A percentile compares a stretch with the other conserved stretches of the same genome.
phyloP scores from a whole-genome alignment of 2,329 filamentous ascomycete genomes.

The Phialocephala subalpina region DNA sequence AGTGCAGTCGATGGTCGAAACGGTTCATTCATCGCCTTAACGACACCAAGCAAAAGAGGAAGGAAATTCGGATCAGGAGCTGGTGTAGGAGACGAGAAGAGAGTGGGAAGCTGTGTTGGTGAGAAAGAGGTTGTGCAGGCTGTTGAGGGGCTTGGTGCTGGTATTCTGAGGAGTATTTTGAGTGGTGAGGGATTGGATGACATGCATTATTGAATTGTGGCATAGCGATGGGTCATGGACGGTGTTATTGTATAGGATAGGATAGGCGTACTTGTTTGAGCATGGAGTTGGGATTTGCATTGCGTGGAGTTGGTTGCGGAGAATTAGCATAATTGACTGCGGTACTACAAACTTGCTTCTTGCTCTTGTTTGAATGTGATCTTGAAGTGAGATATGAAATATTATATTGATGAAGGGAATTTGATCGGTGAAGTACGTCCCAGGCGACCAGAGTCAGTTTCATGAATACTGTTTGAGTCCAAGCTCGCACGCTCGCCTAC shows the following conservation, averaged over 20 bases:
- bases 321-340: not conserved
- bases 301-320: not conserved
- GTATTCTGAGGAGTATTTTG: constrained; percentile 69
- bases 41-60: constrained; percentile 76
- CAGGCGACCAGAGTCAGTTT: too few species aligned
- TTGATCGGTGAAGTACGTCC: too few species aligned
- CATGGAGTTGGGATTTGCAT: not conserved
- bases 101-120: constrained; percentile 80
- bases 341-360: not conserved
- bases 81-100: constrained; percentile 74
- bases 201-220: not conserved
- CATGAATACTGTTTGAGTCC: too few species aligned
- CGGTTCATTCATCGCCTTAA: constrained; percentile 68
- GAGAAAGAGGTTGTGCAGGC: constrained; percentile 80
- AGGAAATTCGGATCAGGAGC: constrained; percentile 58
- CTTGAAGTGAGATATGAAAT: not conserved
- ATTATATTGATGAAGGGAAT: too few species aligned
- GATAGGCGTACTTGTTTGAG: not conserved
- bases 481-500: too few species aligned
- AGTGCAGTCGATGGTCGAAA: constrained; percentile 74
- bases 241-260: constrained; percentile 1
- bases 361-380: not conserved
- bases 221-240: constrained; percentile 3
- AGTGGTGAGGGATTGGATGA: constrained; percentile 51
- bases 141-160: constrained; percentile 68